Base-by-base conservation (phyloP, 2,329 filamentous ascomycete species). In the Elsinoe perseae region DNA sequence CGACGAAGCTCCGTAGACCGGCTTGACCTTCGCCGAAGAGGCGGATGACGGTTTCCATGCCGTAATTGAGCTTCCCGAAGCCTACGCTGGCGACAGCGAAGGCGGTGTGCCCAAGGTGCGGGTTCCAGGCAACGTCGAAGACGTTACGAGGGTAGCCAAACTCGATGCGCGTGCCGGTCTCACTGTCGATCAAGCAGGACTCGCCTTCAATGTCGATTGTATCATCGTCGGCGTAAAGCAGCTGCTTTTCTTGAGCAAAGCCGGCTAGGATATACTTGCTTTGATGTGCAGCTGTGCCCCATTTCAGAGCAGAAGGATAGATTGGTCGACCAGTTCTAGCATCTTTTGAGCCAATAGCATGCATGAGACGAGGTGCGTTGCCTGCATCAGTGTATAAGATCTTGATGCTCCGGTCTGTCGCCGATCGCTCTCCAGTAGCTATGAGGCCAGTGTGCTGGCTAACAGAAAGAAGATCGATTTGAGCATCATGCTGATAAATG, bases 71-170 rank as follows among this genome's bases (percentile, higher is more conserved):
- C 27, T 68, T 68, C 16, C 60, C 62, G 7, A 57, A 57, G 1
- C 74, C 71, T 9, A 76, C 73, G 56, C 74, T 77, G 1, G 77
- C 82, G 1, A 78, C 77, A 9, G 76, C 79, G 62, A 84, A 82
- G 2, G 72, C 63, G 4, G 70, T 69, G 7, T 65, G 66, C 12
- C 65, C 66, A 4, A 75, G 64, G 6, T 60, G 68, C 0, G 77
- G 75, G 61, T 82, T 80, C 75, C 81, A 85, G 1, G 77, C 72
- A 1, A 79, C 69, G 60, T 84, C 80, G 61, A 82, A 83, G 0
- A 83, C 74, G 57, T 79, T 80, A 32, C 76, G 75, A 14, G 73
- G 72, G 1, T 75, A 75, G 9, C 68, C 66, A 0, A 82, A 64
- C n/a, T 68, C 61, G 1, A 78, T 60, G 21, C 70, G 62, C 8